Evolutionary conservation across 345 rosid species (phyloP), one percentile per base, ranked within the genome.

Genomic region (Salix caprea): DNA sequence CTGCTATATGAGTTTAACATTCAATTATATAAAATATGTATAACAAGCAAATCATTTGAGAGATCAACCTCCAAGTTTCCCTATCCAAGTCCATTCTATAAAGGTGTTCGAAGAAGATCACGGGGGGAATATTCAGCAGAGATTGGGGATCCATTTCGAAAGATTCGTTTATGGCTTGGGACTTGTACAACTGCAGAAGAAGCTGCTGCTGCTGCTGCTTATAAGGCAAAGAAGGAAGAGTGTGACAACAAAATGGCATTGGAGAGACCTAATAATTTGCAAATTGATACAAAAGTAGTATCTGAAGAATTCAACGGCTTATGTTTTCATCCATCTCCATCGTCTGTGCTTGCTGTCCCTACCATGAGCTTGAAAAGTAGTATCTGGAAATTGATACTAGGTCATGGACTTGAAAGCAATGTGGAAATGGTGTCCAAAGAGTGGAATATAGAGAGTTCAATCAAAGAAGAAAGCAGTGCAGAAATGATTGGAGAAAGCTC

Each of bases 81-180:
- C 54, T 32, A 7, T 34, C 6, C 2, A 52, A 37, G 34, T 23
- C 78, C 21, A 16, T 67, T 15, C 12, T 82, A 67, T 18, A 88
- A 76, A 67, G 92, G 92, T 24, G 92, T 87, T 10, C 76, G 90
- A 32, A 71, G 77, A 76, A 84, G 89, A 80, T 85, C 88, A 4
- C 86, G 89, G 90, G 88, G 89, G 16, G 87, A 83, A 56, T 87
- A 62, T 69, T 81, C 87, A 0, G 87, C 88, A 1, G 92, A 89
- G 78, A 87, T 87, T 44, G 70, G 90, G 54, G 88, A 89, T 70
- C 89, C 92, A 6, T 82, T 85, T 74, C 69, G 42, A 2, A 74
- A 84, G 60, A n/a, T 56, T 19, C 83, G 89, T 8, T 9, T 84
- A 30, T 89, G 92, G 89, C 92, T 89, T 16, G 92, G 90, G 34